phyloP scores from a whole-genome alignment of 2,329 filamentous ascomycete species.

The Endoconidiophora polonica region DNA sequence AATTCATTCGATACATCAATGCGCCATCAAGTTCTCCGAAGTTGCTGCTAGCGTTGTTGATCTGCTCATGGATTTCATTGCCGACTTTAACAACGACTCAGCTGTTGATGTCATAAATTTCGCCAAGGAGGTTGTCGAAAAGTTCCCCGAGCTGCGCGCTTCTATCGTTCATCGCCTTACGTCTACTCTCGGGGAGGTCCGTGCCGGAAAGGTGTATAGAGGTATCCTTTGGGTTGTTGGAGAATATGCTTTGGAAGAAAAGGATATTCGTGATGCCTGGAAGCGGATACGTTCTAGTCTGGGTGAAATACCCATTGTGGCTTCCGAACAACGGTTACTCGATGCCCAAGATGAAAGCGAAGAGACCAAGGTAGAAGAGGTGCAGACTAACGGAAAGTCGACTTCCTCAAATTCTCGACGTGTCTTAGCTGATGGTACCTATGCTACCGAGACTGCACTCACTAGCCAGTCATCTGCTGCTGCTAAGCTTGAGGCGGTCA shows the following conservation, averaged over 20 bases:
- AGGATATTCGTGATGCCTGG: slow-evolving; percentile 91
- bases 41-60: slow-evolving; percentile 94
- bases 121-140: slow-evolving; percentile 97
- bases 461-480: slow-evolving; percentile 83
- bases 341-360: slow-evolving; percentile 66
- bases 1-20: slow-evolving; percentile 95
- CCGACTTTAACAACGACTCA: slow-evolving; percentile 92
- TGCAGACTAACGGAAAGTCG: slow-evolving; percentile 67
- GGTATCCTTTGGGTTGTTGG: slow-evolving; percentile 96
- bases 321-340: slow-evolving; percentile 80
- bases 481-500: slow-evolving; percentile 87
- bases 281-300: slow-evolving; percentile 85
- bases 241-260: slow-evolving; percentile 88
- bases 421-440: slow-evolving; percentile 89
- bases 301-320: slow-evolving; percentile 91
- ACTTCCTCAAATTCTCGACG: slow-evolving; percentile 65
- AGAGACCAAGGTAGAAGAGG: slow-evolving; percentile 29
- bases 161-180: slow-evolving; percentile 82
- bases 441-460: slow-evolving; percentile 88
- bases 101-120: slow-evolving; percentile 97
- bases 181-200: slow-evolving; percentile 78
- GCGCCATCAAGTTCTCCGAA: slow-evolving; percentile 97
- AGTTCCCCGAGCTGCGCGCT: slow-evolving; percentile 77
- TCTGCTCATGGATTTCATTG: slow-evolving; percentile 96
- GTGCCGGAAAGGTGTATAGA: slow-evolving; percentile 91